Conservation (phyloP, 1,139 yeast genomes). For the Pichia sp. region DNA sequence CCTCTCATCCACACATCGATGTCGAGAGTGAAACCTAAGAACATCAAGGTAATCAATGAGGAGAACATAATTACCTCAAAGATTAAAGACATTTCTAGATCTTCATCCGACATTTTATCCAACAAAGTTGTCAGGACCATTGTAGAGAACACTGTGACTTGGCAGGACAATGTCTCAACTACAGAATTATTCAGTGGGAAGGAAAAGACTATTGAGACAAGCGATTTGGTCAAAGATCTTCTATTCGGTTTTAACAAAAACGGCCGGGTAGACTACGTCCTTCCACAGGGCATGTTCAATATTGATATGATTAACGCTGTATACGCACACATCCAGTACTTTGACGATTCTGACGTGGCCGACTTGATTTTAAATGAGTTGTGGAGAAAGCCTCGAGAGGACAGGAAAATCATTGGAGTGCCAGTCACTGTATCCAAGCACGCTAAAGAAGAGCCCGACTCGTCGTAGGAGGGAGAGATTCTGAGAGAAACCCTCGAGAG, state of each 20-base stretch:
- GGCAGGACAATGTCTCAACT: slow-evolving; percentile 3
- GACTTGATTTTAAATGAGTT: slow-evolving; percentile 66
- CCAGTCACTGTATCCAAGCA: neutral
- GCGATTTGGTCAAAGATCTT: slow-evolving; percentile 33
- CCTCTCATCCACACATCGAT: slow-evolving; percentile 63
- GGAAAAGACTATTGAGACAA: slow-evolving; percentile 20
- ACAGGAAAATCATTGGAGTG: neutral
- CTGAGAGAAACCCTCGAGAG: slow-evolving; percentile 6
- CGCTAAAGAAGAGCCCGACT: neutral
- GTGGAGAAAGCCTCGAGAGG: slow-evolving; percentile 16
- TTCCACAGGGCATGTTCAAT: slow-evolving; percentile 79
- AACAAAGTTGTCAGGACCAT: slow-evolving; percentile 29
- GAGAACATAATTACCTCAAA: slow-evolving; percentile 46
- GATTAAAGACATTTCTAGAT: slow-evolving; percentile 38
- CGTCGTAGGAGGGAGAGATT: neutral
- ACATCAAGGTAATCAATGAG: slow-evolving; percentile 43
- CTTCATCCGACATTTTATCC: slow-evolving; percentile 33
- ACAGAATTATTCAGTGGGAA: slow-evolving; percentile 6
- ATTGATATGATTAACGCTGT: slow-evolving; percentile 74
- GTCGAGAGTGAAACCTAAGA: slow-evolving; percentile 54
- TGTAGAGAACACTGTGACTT: slow-evolving; percentile 20
- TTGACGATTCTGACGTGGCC: slow-evolving; percentile 83
- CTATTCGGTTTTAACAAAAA: slow-evolving; percentile 52
- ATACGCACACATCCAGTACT: slow-evolving; percentile 83
- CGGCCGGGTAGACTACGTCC: slow-evolving; percentile 77